These are phyloP conservation scores for Kuraishia cidri DNA, from an alignment of 805 yeast genomes.

Conservation along the genomic window DNA sequence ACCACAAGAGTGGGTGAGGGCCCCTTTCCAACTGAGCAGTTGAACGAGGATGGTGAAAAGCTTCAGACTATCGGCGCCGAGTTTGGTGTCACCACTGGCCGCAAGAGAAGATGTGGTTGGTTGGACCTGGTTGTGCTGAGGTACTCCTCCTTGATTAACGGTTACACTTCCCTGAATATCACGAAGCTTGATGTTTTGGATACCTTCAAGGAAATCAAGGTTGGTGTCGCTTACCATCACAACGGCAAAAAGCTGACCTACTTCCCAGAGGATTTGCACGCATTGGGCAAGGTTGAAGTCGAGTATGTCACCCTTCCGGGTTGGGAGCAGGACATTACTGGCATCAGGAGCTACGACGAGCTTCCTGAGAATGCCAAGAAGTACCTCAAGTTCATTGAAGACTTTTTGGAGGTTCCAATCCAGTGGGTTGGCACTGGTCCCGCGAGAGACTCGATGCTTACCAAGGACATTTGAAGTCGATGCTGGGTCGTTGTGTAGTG, in stretches of 20 bases:
- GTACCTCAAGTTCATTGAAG: conserved; percentile 80
- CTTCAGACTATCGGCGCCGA: conserved; percentile 92
- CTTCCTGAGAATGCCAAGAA: conserved; percentile 83
- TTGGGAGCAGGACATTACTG: conserved; percentile 82
- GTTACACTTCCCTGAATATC: conserved; percentile 89
- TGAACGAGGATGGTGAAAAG: conserved; percentile 77
- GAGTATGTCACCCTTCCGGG: conserved; percentile 90
- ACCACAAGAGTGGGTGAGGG: conserved; percentile 99
- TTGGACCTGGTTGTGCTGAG: conserved; percentile 90
- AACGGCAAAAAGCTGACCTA: conserved; percentile 67
- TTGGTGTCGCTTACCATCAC: conserved; percentile 76
- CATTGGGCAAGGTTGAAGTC: conserved; percentile 84
- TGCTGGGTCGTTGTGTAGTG: background rate
- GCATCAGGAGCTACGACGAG: conserved; percentile 58
- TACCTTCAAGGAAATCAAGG: conserved; percentile 77
- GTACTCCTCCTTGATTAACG: conserved; percentile 87
- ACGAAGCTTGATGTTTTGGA: conserved; percentile 95
- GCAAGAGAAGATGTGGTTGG: conserved; percentile 99
- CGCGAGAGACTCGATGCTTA: conserved; percentile 87
- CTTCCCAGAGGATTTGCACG: conserved; percentile 89
- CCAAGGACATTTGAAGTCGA: conserved; percentile 24
- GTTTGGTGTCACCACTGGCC: conserved; percentile 96
- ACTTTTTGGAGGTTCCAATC: conserved; percentile 73
- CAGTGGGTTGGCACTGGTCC: conserved; percentile 99
- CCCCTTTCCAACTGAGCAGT: conserved; percentile 97